phyloP scores from a whole-genome alignment of 169 alveolate genomes.

The Eimeria sp. region DNA sequence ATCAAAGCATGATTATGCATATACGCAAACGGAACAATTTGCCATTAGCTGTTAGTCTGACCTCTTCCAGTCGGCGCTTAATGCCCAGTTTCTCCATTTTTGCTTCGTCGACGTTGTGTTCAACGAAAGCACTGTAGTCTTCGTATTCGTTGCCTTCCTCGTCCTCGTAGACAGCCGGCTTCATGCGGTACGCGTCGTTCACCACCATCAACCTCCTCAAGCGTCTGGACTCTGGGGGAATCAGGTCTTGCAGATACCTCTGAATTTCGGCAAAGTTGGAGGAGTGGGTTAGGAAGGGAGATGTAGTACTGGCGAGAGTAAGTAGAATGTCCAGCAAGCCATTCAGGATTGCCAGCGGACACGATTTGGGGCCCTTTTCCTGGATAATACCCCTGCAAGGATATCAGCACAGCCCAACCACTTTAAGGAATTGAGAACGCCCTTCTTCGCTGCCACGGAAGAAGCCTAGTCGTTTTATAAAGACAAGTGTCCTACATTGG shows the following conservation, averaged over 20 bases:
- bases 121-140: slow-evolving; percentile 73
- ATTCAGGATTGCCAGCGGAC: slow-evolving; percentile 72
- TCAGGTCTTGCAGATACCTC: slow-evolving; percentile 71
- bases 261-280: slow-evolving; percentile 79
- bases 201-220: slow-evolving; percentile 72
- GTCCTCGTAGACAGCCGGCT: slow-evolving; percentile 64
- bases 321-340: slow-evolving; percentile 78
- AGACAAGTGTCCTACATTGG: not conserved
- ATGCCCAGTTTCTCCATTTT: slow-evolving; percentile 80
- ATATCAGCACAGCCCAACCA: not conserved
- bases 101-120: slow-evolving; percentile 71
- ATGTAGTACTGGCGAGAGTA: slow-evolving; percentile 76
- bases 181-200: slow-evolving; percentile 45
- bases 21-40: not conserved
- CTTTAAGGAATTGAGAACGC: not conserved
- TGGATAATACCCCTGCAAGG: slow-evolving; percentile 71
- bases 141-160: slow-evolving; percentile 79
- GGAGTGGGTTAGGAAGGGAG: slow-evolving; percentile 69
- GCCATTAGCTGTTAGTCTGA: not conserved
- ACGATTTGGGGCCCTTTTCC: slow-evolving; percentile 67
- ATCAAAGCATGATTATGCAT: not conserved
- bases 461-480: not conserved
- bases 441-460: no score
- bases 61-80: slow-evolving; percentile 72
- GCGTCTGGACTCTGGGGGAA: slow-evolving; percentile 74